Conservation (phyloP, 2,329 filamentous ascomycete species). For the Trematosphaeria pertusa region DNA sequence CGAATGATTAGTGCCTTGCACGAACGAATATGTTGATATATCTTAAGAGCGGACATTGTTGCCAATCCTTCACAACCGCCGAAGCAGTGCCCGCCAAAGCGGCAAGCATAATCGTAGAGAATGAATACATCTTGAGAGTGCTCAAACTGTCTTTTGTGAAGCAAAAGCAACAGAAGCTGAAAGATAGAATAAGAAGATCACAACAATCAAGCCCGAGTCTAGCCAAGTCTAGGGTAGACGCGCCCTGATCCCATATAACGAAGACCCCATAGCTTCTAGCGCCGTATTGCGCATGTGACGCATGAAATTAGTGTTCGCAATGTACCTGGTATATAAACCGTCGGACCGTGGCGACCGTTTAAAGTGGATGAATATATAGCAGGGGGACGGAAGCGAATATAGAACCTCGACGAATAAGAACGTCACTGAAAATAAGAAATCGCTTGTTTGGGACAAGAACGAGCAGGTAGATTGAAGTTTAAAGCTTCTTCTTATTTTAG, state of each 20-base stretch:
- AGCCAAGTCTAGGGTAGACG: neutral
- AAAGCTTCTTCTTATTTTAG: no score
- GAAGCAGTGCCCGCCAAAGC: slow-evolving; percentile 31
- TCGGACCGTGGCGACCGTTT: slow-evolving; percentile 39
- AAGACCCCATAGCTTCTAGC: slow-evolving; percentile 13
- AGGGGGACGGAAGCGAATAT: slow-evolving; percentile 19
- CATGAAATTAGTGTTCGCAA: slow-evolving; percentile 18
- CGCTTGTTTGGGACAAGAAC: slow-evolving; percentile 16
- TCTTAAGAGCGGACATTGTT: slow-evolving; percentile 36
- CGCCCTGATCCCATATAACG: slow-evolving; percentile 12
- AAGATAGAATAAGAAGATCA: no score
- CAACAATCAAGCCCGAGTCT: no score
- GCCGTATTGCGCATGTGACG: slow-evolving; percentile 28
- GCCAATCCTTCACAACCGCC: slow-evolving; percentile 39
- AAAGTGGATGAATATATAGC: slow-evolving; percentile 30
- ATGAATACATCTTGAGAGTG: slow-evolving; percentile 34
- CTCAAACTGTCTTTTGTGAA: no score
- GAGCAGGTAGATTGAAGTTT: slow-evolving; percentile 1
- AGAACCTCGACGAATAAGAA: slow-evolving; percentile 4
- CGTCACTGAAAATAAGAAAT: neutral
- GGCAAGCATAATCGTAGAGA: slow-evolving; percentile 23
- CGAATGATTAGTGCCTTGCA: slow-evolving; percentile 5
- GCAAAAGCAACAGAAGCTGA: no score
- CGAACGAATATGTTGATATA: neutral
- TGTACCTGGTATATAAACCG: slow-evolving; percentile 31